These are phyloP conservation scores for Talaromyces verruculosus DNA, from an alignment of 2,329 filamentous ascomycete genomes.

Conservation along the genomic window DNA sequence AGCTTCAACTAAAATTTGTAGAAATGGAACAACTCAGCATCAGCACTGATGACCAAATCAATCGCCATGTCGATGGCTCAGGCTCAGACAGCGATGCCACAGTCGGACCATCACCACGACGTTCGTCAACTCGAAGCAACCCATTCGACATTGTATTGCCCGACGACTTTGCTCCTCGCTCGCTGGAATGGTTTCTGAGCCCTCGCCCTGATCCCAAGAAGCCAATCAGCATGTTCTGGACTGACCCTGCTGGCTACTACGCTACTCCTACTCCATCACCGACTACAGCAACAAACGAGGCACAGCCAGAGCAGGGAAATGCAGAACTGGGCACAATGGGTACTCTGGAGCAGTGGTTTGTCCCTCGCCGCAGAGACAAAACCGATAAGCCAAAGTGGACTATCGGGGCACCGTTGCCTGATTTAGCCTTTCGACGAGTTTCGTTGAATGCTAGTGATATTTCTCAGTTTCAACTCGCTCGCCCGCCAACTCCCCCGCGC, in stretches of 20 bases:
- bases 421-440: slow-evolving; percentile 7
- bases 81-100: neutral
- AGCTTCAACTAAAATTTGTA: neutral
- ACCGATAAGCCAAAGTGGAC: slow-evolving; percentile 9
- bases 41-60: neutral
- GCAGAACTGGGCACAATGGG: slow-evolving; percentile 14
- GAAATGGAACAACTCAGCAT: slow-evolving; percentile 4
- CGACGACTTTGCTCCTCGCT: slow-evolving; percentile 7
- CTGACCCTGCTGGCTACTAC: slow-evolving; percentile 12
- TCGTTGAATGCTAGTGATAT: slow-evolving; percentile 11
- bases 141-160: slow-evolving; percentile 16
- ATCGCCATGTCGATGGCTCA: neutral
- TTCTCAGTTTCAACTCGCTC: slow-evolving; percentile 17
- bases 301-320: neutral
- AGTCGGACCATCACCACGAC: neutral
- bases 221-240: slow-evolving; percentile 17
- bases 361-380: slow-evolving; percentile 1
- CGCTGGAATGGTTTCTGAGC: slow-evolving; percentile 16
- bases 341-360: slow-evolving; percentile 8
- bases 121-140: slow-evolving; percentile 12
- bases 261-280: neutral
- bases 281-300: neutral
- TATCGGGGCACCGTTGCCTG: slow-evolving; percentile 13
- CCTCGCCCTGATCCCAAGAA: slow-evolving; percentile 16
- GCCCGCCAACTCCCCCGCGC: slow-evolving; percentile 17